These are phyloP conservation scores for Vanilla planifolia DNA, from an alignment of 106 monocot genomes.

Conservation along the genomic window DNA sequence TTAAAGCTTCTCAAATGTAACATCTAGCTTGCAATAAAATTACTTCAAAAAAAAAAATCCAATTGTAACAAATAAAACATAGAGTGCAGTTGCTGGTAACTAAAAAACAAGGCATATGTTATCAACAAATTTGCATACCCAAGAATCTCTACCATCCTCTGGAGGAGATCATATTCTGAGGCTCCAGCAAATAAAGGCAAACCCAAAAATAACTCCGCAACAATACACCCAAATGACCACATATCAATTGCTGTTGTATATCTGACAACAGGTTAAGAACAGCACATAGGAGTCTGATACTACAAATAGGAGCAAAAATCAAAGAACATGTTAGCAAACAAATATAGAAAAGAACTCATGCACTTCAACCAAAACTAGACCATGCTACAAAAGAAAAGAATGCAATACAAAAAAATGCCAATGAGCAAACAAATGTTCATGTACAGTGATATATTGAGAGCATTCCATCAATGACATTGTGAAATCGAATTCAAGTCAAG, in stretches of 20 bases:
- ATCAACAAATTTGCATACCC: conserved; percentile 34
- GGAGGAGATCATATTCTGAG: conserved; percentile 92
- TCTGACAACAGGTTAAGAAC: conserved; percentile 56
- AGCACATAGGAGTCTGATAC: conserved; percentile 8
- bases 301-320: not conserved
- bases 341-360: not conserved
- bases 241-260: conserved; percentile 96
- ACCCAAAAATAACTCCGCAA: conserved; percentile 92
- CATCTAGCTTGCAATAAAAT: too few relatives aligned
- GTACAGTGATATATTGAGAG: not conserved
- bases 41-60: not conserved
- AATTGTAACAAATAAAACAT: not conserved
- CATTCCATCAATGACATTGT: not conserved
- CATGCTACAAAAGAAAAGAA: not conserved
- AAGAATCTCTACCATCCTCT: conserved; percentile 77
- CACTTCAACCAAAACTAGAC: not conserved
- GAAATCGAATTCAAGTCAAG: not conserved
- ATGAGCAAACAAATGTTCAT: not conserved
- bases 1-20: too few relatives aligned
- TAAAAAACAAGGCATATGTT: not conserved
- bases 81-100: not conserved
- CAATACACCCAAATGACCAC: conserved; percentile 99
- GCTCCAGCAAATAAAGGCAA: conserved; percentile 90
- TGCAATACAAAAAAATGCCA: not conserved
- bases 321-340: not conserved